Conservation (phyloP, 345 rosid species). For the Toxicodendron radicans region DNA sequence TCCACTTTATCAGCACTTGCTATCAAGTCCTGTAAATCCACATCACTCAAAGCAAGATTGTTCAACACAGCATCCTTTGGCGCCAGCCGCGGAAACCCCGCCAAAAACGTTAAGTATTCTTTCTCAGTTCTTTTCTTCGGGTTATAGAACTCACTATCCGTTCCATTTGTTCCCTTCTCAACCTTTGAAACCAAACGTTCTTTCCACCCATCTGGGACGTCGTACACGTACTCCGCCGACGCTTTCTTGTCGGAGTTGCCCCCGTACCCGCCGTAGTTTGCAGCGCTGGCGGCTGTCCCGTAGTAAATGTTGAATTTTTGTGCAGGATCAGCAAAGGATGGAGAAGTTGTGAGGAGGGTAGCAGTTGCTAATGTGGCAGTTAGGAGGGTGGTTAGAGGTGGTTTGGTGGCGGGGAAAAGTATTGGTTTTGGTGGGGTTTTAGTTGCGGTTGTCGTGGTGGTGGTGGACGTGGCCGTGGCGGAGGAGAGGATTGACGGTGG, state of each 20-base stretch:
- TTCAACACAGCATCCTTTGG: conserved; percentile 73
- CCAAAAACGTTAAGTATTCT: conserved; percentile 79
- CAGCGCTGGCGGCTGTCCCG: conserved; percentile 96
- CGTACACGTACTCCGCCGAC: conserved; percentile 90
- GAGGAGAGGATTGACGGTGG: conserved; percentile 47
- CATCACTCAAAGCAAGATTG: conserved; percentile 84
- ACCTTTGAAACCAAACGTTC: conserved; percentile 88
- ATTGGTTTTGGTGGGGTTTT: conserved; percentile 20
- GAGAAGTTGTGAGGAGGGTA: conserved; percentile 46
- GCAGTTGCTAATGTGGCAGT: conserved; percentile 48
- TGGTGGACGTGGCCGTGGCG: conserved; percentile 22
- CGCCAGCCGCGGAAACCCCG: conserved; percentile 78
- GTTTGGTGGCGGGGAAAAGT: conserved; percentile 20
- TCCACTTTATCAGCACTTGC: conserved; percentile 66
- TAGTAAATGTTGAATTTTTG: conserved; percentile 59
- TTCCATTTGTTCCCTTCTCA: conserved; percentile 91
- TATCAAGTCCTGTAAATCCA: conserved; percentile 75
- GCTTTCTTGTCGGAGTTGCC: conserved; percentile 86
- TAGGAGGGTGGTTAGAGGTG: conserved; percentile 33
- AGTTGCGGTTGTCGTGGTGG: conserved; percentile 25
- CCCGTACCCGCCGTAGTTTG: conserved; percentile 89
- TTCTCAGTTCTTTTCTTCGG: conserved; percentile 81
- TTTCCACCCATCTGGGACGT: conserved; percentile 92
- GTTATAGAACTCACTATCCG: conserved; percentile 86
- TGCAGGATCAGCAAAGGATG: conserved; percentile 49